These are phyloP conservation scores for Exsudoporus frostii DNA, from an alignment of 768 basidiomycete genomes.

Conservation along the genomic window DNA sequence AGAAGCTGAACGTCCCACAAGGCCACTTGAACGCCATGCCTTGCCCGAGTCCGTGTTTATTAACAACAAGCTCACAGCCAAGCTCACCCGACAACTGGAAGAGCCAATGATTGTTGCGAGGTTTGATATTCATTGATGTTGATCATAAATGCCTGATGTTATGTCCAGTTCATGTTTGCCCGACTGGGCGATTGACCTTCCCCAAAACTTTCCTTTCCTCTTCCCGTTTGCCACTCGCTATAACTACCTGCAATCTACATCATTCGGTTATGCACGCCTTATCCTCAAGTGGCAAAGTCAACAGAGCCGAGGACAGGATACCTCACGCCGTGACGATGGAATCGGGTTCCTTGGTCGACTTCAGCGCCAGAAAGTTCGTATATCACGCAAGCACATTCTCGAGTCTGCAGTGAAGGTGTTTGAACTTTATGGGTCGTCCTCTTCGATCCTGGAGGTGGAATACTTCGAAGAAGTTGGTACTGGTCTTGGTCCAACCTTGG, in stretches of 20 bases:
- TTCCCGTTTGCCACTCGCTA: constrained; percentile 99
- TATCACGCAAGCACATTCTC: constrained; percentile 90
- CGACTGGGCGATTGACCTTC: constrained; percentile 95
- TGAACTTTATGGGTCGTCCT: constrained; percentile 92
- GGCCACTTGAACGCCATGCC: constrained; percentile 49
- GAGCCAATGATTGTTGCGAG: constrained; percentile 99
- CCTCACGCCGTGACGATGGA: constrained; percentile 80
- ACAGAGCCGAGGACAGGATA: constrained; percentile 74
- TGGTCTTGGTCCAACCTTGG: constrained; percentile 93
- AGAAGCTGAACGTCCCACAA: constrained; percentile 57
- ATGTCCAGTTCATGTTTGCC: constrained; percentile 81
- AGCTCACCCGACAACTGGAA: constrained; percentile 94
- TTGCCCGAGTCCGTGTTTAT: constrained; percentile 85
- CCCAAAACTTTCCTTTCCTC: constrained; percentile 95
- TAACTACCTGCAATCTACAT: constrained; percentile 95
- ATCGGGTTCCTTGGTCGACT: constrained; percentile 90
- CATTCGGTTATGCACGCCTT: constrained; percentile 94
- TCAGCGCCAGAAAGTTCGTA: constrained; percentile 94
- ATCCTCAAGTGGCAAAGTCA: constrained; percentile 95
- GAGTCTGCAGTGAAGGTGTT: constrained; percentile 97
- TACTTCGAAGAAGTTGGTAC: constrained; percentile 99
- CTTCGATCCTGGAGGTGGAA: constrained; percentile 93
- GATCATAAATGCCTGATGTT: background rate
- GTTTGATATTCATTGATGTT: constrained; percentile 40
- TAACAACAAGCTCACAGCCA: constrained; percentile 97